Percentiles rank a stretch among this genome's conserved stretches.
These are phyloP conservation scores for Angomonas ambiguus DNA, from an alignment of 208 protist genomes.

Conservation along the genomic window DNA sequence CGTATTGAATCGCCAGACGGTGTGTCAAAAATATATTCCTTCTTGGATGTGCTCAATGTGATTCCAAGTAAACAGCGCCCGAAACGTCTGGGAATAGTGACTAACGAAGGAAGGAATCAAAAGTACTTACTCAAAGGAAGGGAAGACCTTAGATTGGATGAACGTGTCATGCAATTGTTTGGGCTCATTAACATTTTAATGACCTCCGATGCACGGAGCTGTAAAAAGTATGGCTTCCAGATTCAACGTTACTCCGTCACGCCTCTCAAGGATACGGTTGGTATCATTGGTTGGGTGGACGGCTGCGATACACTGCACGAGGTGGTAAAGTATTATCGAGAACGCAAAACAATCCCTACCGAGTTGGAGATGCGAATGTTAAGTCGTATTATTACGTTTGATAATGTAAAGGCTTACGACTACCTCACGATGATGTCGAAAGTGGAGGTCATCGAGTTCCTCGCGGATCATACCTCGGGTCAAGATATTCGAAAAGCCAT, in stretches of 20 bases:
- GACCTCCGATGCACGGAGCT: constrained; percentile 71
- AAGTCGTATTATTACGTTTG: constrained; percentile 72
- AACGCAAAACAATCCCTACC: constrained; percentile 36
- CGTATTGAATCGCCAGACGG: constrained; percentile 73
- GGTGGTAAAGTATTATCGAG: constrained; percentile 74
- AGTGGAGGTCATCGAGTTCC: constrained; percentile 94
- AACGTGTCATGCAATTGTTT: constrained; percentile 99
- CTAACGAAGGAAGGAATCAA: constrained; percentile 94
- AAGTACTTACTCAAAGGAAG: constrained; percentile 98
- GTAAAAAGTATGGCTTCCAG: constrained; percentile 84
- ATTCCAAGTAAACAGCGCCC: constrained; percentile 99
- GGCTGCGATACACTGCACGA: constrained; percentile 95
- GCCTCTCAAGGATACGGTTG: constrained; percentile 97
- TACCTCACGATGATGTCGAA: constrained; percentile 81
- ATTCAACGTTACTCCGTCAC: constrained; percentile 96
- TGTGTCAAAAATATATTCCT: constrained; percentile 90
- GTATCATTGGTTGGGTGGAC: constrained; percentile 99
- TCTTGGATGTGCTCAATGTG: constrained; percentile 90
- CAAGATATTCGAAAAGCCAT: constrained; percentile 95
- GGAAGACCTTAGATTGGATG: constrained; percentile 98
- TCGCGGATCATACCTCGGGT: constrained; percentile 93
- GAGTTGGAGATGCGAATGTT: constrained; percentile 87
- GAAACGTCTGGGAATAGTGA: constrained; percentile 93
- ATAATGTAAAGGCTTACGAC: constrained; percentile 84
- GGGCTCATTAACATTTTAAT: constrained; percentile 99